Evolutionary conservation across 192 early-diverging fungal genomes (phyloP).

Genomic region (Geranomyces variabilis): DNA sequence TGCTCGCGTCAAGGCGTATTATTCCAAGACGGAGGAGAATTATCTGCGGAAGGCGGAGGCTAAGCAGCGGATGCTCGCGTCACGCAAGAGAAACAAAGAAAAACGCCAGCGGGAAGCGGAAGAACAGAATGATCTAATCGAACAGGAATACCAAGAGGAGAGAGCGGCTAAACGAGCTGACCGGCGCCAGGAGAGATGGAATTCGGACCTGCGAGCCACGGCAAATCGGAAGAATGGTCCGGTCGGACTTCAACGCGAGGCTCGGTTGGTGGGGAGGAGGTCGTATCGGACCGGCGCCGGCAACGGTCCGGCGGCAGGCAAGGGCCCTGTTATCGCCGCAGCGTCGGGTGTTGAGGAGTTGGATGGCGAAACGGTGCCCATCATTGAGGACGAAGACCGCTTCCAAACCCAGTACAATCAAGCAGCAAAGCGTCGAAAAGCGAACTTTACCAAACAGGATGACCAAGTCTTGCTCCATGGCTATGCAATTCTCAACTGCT

Average conservation of each 20-base stretch:
- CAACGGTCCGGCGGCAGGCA: constrained; percentile 12
- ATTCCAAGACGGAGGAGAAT: constrained; percentile 37
- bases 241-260: background rate
- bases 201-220: background rate
- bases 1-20: constrained; percentile 44
- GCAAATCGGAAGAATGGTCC: background rate
- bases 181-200: background rate
- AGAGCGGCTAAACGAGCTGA: background rate
- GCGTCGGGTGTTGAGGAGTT: constrained; percentile 19
- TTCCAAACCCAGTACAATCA: constrained; percentile 26
- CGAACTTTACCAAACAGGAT: constrained; percentile 33
- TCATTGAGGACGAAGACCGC: constrained; percentile 30
- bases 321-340: constrained; percentile 8
- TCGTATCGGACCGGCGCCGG: constrained; percentile 10
- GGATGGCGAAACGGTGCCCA: constrained; percentile 18
- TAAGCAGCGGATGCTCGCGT: constrained; percentile 1
- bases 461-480: constrained; percentile 39
- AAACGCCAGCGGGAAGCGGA: background rate
- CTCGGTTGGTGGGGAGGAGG: constrained; percentile 4
- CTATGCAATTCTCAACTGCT: constrained; percentile 35
- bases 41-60: constrained; percentile 18
- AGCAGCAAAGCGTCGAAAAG: constrained; percentile 19
- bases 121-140: no score
- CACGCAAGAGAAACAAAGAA: constrained; percentile 18
- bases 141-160: no score